Evolutionary conservation across 1,284 basidiomycete species (phyloP).

Genomic region (Rhodofomes roseus): DNA sequence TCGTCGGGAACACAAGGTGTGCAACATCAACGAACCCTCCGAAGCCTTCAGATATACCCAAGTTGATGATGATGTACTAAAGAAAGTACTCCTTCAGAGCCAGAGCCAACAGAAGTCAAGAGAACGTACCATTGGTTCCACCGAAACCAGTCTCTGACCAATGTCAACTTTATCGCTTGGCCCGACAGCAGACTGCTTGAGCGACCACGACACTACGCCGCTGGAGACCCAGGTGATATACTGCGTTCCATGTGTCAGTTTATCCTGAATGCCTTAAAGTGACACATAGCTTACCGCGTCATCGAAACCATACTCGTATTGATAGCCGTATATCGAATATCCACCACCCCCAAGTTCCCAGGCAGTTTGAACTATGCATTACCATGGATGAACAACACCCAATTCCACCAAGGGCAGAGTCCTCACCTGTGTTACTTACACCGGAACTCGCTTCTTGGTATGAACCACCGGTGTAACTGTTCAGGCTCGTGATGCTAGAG

Average conservation of each 20-base stretch:
- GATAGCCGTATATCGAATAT: slow-evolving; percentile 59
- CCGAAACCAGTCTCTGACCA: slow-evolving; percentile 68
- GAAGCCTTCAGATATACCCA: slow-evolving; percentile 83
- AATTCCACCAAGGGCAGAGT: no score
- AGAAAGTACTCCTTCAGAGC: neutral
- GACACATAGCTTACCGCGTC: slow-evolving; percentile 25
- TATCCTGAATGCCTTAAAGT: neutral
- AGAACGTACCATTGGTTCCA: slow-evolving; percentile 74
- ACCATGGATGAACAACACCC: neutral
- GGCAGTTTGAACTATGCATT: slow-evolving; percentile 31
- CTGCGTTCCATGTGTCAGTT: slow-evolving; percentile 27
- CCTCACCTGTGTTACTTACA: slow-evolving; percentile 25
- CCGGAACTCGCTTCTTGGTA: slow-evolving; percentile 47
- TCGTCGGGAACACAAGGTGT: slow-evolving; percentile 62
- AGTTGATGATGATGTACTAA: slow-evolving; percentile 75
- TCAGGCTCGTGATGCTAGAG: slow-evolving; percentile 38
- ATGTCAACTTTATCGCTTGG: slow-evolving; percentile 68
- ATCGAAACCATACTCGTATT: slow-evolving; percentile 48
- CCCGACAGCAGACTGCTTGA: slow-evolving; percentile 70
- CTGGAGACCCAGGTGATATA: slow-evolving; percentile 82
- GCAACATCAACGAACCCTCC: slow-evolving; percentile 65
- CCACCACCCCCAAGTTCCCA: slow-evolving; percentile 41
- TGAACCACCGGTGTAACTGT: slow-evolving; percentile 50
- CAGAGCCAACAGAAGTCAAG: neutral
- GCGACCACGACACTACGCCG: slow-evolving; percentile 67